Conservation (phyloP, 306 rosid genomes). For the Vicia faba region DNA sequence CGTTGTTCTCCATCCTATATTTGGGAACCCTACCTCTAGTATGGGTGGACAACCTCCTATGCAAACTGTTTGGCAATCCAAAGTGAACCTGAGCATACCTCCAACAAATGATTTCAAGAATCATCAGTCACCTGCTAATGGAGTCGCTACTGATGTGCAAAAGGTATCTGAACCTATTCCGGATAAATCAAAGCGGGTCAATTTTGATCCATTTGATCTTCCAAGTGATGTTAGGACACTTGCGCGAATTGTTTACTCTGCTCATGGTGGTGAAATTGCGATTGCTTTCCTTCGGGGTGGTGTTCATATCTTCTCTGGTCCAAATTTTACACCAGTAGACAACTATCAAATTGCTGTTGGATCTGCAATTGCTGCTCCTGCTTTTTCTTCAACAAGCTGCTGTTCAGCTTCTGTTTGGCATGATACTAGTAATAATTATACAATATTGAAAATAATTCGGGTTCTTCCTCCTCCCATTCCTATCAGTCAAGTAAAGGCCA, state of each 20-base stretch:
- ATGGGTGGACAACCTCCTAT: slow-evolving; percentile 95
- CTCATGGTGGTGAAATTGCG: slow-evolving; percentile 99
- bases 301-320: slow-evolving; percentile 94
- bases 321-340: slow-evolving; percentile 81
- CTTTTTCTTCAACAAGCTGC: slow-evolving; percentile 97
- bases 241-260: slow-evolving; percentile 90
- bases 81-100: slow-evolving; percentile 82
- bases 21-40: slow-evolving; percentile 91
- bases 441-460: slow-evolving; percentile 79
- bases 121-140: slow-evolving; percentile 60
- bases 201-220: slow-evolving; percentile 95
- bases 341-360: slow-evolving; percentile 95
- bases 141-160: slow-evolving; percentile 56
- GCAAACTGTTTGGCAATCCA: slow-evolving; percentile 99
- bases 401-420: slow-evolving; percentile 99
- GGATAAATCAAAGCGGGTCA: slow-evolving; percentile 68
- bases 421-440: slow-evolving; percentile 66
- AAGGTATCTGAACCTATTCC: slow-evolving; percentile 51
- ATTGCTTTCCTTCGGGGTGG: slow-evolving; percentile 97
- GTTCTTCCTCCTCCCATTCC: slow-evolving; percentile 96
- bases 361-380: slow-evolving; percentile 98
- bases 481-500: slow-evolving; percentile 70
- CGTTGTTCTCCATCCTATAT: slow-evolving; percentile 97
- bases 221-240: slow-evolving; percentile 99
- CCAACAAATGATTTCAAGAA: slow-evolving; percentile 89